phyloP scores from a whole-genome alignment of 768 basidiomycete genomes.

The Boletus subparvulus region DNA sequence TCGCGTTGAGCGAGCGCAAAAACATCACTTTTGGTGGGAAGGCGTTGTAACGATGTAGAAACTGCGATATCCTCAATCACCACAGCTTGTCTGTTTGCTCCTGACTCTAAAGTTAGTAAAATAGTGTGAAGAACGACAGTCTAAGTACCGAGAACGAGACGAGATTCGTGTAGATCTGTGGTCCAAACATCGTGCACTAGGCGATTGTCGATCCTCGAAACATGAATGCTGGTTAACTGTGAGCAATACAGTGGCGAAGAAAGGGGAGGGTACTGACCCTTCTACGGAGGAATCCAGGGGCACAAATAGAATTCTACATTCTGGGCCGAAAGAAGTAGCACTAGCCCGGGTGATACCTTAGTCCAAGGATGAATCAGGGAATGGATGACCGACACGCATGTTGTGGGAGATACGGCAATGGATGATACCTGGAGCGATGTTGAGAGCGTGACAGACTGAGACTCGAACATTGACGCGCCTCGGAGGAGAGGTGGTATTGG shows the following conservation, averaged over 20 bases:
- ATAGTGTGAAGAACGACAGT: not conserved
- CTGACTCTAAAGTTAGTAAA: constrained; percentile 33
- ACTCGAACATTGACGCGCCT: constrained; percentile 9
- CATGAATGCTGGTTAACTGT: constrained; percentile 11
- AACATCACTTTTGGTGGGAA: constrained; percentile 62
- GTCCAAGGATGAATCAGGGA: not conserved
- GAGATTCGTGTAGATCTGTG: constrained; percentile 47
- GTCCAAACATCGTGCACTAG: constrained; percentile 56
- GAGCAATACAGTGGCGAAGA: not conserved
- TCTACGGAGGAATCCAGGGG: constrained; percentile 43
- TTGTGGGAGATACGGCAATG: constrained; percentile 45
- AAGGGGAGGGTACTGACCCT: constrained; percentile 34
- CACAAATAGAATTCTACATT: constrained; percentile 43
- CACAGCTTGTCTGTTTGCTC: constrained; percentile 52
- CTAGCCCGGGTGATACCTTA: constrained; percentile 35
- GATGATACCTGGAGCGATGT: constrained; percentile 45
- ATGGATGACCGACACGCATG: constrained; percentile 45
- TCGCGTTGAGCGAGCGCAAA: constrained; percentile 56
- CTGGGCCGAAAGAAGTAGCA: constrained; percentile 56
- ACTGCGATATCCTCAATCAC: constrained; percentile 51
- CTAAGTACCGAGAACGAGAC: constrained; percentile 52
- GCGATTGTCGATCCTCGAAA: constrained; percentile 36
- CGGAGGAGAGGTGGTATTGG: constrained; percentile 40
- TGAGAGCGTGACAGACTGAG: constrained; percentile 2
- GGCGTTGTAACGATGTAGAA: constrained; percentile 33